phyloP scores from a whole-genome alignment of 2,329 filamentous ascomycete species.

The Juglanconis juglandina region DNA sequence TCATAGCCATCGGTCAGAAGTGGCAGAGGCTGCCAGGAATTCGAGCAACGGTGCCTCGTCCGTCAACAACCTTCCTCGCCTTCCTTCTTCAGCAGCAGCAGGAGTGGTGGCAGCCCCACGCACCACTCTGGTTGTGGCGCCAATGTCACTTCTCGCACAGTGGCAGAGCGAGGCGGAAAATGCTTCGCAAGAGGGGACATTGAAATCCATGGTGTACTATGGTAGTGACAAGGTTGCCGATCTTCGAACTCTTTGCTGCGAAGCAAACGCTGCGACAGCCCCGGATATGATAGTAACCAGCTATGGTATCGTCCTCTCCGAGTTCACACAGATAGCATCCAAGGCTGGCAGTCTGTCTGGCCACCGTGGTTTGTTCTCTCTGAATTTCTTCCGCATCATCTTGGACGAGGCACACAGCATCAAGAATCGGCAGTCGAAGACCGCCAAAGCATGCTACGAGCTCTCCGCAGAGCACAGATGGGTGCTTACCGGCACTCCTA shows the following conservation, averaged over 20 bases:
- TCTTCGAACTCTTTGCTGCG: conserved; percentile 73
- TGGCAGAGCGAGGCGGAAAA: conserved; percentile 96
- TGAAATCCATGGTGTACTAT: conserved; percentile 89
- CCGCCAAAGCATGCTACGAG: conserved; percentile 91
- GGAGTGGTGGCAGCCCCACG: conserved; percentile 69
- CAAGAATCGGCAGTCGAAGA: conserved; percentile 87
- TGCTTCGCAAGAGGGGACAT: conserved; percentile 76
- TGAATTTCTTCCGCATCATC: conserved; percentile 93
- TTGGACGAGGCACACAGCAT: conserved; percentile 94
- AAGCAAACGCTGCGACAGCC: conserved; percentile 68
- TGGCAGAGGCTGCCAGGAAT: conserved; percentile 37
- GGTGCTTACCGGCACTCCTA: conserved; percentile 92
- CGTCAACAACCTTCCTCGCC: conserved; percentile 59
- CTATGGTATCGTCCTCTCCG: conserved; percentile 87
- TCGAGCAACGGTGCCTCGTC: conserved; percentile 32
- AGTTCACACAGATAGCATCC: conserved; percentile 73
- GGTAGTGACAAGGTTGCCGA: conserved; percentile 79
- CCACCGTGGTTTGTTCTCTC: conserved; percentile 76
- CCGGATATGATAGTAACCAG: conserved; percentile 93
- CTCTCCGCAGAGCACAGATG: conserved; percentile 82
- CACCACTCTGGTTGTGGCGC: conserved; percentile 92
- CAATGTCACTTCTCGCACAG: conserved; percentile 93
- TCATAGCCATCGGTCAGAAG: conserved; percentile 71
- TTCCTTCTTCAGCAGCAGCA: conserved; percentile 55
- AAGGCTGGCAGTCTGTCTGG: conserved; percentile 62